A percentile compares a stretch with the other conserved stretches of the same genome.
These are phyloP conservation scores for Monosporascus sp. DNA, from an alignment of 2,329 filamentous ascomycete genomes.

Conservation along the genomic window DNA sequence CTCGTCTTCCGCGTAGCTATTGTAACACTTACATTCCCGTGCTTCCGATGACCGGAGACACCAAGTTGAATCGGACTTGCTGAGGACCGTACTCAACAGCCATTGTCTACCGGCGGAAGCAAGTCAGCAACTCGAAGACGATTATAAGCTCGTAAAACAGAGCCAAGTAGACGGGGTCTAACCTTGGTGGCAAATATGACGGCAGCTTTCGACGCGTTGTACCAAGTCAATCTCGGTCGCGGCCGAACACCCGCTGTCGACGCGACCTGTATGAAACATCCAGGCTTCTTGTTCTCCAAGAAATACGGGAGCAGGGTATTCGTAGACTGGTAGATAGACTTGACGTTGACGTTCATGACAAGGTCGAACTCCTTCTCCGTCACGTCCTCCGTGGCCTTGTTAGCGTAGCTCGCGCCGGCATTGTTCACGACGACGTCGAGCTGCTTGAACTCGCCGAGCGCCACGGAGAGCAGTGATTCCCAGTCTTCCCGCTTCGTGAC, in stretches of 20 bases:
- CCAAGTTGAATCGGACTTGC: constrained; percentile 67
- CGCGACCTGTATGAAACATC: constrained; percentile 61
- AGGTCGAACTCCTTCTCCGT: constrained; percentile 63
- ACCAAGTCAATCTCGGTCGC: constrained; percentile 61
- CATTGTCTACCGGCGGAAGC: constrained; percentile 32
- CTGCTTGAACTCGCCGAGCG: constrained; percentile 41
- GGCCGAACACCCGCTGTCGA: constrained; percentile 59
- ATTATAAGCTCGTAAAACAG: neutral
- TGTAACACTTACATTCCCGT: constrained; percentile 50
- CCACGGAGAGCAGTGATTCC: constrained; percentile 42
- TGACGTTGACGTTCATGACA: constrained; percentile 65
- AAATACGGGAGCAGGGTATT: constrained; percentile 58
- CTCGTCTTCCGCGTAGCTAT: too few relatives aligned
- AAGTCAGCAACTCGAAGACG: neutral
- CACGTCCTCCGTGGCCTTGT: constrained; percentile 60
- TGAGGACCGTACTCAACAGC: constrained; percentile 70
- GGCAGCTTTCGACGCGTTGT: constrained; percentile 65
- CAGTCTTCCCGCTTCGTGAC: constrained; percentile 51
- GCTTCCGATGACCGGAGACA: constrained; percentile 63
- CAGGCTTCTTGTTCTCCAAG: constrained; percentile 50
- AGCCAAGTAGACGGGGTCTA: neutral
- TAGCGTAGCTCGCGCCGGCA: constrained; percentile 53
- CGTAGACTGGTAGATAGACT: constrained; percentile 58
- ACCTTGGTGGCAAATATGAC: constrained; percentile 53
- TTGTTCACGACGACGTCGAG: constrained; percentile 60